phyloP scores from a whole-genome alignment of 768 basidiomycete species.

The Pisolithus marmoratus region DNA sequence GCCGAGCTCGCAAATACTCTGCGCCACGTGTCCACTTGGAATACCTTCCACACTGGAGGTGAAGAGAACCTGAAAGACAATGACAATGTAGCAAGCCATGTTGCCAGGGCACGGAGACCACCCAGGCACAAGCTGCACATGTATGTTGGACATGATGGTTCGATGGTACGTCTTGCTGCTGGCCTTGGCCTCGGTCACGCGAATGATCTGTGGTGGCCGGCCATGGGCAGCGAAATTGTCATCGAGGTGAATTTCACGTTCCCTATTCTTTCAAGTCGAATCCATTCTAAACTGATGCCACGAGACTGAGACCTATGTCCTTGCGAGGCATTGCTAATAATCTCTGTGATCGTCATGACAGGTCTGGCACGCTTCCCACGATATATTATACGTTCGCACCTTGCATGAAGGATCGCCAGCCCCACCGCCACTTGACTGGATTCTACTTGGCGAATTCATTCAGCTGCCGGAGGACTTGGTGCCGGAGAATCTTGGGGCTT shows the following conservation, averaged over 20 bases:
- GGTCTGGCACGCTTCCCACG: conserved; percentile 33
- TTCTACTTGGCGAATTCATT: conserved; percentile 31
- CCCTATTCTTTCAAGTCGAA: not conserved
- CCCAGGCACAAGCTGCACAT: conserved; percentile 34
- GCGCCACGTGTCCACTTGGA: conserved; percentile 25
- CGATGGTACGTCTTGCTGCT: conserved; percentile 36
- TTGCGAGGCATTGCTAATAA: no score
- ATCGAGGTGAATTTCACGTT: conserved; percentile 32
- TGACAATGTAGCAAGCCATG: not conserved
- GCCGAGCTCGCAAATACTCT: conserved; percentile 39
- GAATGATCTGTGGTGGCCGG: conserved; percentile 39
- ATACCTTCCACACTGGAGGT: not conserved
- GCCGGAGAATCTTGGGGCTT: conserved; percentile 26
- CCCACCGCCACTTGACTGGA: conserved; percentile 29
- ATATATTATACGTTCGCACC: conserved; percentile 34
- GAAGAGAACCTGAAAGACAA: no score
- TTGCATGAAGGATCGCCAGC: conserved; percentile 41
- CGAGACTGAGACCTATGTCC: not conserved
- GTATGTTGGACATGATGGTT: conserved; percentile 45
- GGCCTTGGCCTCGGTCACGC: conserved; percentile 36
- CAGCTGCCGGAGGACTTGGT: conserved; percentile 27
- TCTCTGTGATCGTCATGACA: conserved; percentile 6
- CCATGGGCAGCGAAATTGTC: conserved; percentile 41
- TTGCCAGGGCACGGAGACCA: no score
- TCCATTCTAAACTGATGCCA: not conserved